Evolutionary conservation across 2,329 filamentous ascomycete species (phyloP), one percentile per base, ranked within the genome.

Genomic region (Penicillium digitatum): DNA sequence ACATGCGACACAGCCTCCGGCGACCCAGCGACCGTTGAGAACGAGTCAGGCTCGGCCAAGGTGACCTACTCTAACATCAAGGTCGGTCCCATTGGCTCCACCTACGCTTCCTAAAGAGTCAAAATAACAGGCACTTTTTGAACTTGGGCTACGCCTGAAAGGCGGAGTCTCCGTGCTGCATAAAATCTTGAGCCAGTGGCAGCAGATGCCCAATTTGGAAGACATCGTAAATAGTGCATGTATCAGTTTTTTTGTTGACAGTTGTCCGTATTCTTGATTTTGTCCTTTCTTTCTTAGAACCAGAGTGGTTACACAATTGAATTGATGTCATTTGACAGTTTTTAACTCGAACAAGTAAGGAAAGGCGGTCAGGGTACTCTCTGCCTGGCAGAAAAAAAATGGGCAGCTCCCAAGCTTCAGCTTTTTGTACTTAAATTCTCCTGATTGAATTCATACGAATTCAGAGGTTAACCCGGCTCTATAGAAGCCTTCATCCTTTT

Each of bases 61-160:
- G 82, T 85, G 49, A 68, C 75, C 59, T 85, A 77, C 75, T 83
- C 81, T 61, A 83, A 84, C 76, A 83, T 84, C 76, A 79, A 78
- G 72, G 77, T 82, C 63, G 82, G 82, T 29, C 76, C 81, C 55
- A 79, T 85, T 66, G 77, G 77, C 66, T 81, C 78, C 43, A 85
- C 82, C 63, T 82, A 22, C 27, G n/a, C 56, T 39, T 62, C 59
- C n/a, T 63, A 63, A 46, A 39, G 20, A 24, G 20, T 32, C 20
- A 38, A 37, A 43, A 18, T 38, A 16, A 37, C 16, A n/a, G 24
- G 22, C 16, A 18, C 16, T 27, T 31, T 24, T 20, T 50, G 38
- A 20, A 3, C 38, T 27, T 22, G 27, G 27, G 42, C 32, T 27
- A 20, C 26, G 26, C 18, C 20, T 31, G 46, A 18, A 50, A 38